Evolutionary conservation across 2,329 filamentous ascomycete species (phyloP), one percentile per base, ranked within the genome.

Genomic region (Ceratocystiopsis sp.): DNA sequence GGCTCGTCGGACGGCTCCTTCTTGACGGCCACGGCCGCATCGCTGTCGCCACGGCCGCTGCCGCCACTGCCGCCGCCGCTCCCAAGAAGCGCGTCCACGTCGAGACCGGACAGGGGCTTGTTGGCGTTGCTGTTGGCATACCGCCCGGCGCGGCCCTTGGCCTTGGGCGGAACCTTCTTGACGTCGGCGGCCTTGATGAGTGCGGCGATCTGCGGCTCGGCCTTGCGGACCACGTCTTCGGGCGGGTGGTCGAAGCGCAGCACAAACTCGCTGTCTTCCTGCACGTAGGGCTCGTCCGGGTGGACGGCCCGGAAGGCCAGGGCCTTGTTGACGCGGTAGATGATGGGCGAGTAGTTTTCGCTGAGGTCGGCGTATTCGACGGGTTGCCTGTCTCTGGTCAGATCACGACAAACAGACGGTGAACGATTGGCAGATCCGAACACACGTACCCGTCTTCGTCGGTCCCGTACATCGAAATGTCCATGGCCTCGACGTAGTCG

Each of bases 401-500:
- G 25, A 7, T 10, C 25, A 29, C 10, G 10, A 29, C 9, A 11
- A 10, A 29, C 6, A 2, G 10, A 11, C 25, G 25, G 4, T 4
- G 21, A 21, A 21, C n/a, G n/a, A n/a, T n/a, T n/a, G n/a, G n/a
- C n/a, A n/a, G n/a, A n/a, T n/a, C n/a, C n/a, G n/a, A n/a, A n/a
- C 4, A 21, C 19, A 52, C 68, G 53, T 61, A 83, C 75, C 79
- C 84, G 37, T 87, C 73, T 38, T 91, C 83, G 52, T 93, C 80
- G 38, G 67, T 71, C 11, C 70, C 80, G 53, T 80, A 76, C 0
- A 59, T 68, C 1, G 80, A 80, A 2, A 98, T 65, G 53, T 95
- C 87, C 89, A 98, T 94, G 9, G 75, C 76, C 57, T 96, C 85
- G 9, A 98, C 85, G 52, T 89, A 96, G 49, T 84, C 76, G 57